These are phyloP conservation scores for Alternaria sp. DNA, from an alignment of 2,329 filamentous ascomycete species.

Conservation along the genomic window DNA sequence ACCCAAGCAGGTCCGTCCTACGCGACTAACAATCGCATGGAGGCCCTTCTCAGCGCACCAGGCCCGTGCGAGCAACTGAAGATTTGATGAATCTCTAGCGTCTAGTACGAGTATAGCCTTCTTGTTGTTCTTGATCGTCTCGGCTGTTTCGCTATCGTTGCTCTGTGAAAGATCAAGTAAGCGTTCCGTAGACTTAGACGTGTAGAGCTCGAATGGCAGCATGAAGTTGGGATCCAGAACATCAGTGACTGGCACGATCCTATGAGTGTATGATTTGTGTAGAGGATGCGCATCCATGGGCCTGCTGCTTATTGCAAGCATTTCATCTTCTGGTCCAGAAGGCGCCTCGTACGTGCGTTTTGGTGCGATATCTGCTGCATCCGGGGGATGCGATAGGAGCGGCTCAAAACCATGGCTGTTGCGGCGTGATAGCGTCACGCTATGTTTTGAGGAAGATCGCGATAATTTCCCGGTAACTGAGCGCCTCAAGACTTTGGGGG, in stretches of 20 bases:
- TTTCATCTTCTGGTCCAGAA: conserved; percentile 21
- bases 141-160: conserved; percentile 23
- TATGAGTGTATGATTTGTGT: conserved; percentile 51
- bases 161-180: conserved; percentile 23
- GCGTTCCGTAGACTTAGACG: conserved; percentile 27
- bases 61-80: conserved; percentile 75
- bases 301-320: conserved; percentile 20
- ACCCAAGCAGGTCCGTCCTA: conserved; percentile 72
- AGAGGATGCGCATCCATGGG: conserved; percentile 52
- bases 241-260: conserved; percentile 47
- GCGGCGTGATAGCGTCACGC: conserved; percentile 38
- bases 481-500: conserved; percentile 37
- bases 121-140: conserved; percentile 27
- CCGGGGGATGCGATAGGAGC: conserved; percentile 46
- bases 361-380: conserved; percentile 38
- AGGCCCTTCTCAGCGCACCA: conserved; percentile 77
- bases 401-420: conserved; percentile 50
- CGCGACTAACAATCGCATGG: conserved; percentile 75
- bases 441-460: conserved; percentile 46
- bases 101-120: conserved; percentile 55
- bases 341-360: conserved; percentile 37
- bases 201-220: conserved; percentile 36
- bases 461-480: conserved; percentile 37
- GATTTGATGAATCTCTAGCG: conserved; percentile 66
- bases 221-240: conserved; percentile 41